Percentiles rank a stretch among this genome's conserved stretches.
Evolutionary conservation across 1,284 basidiomycete genomes (phyloP).

Genomic region (Sporisorium scitamineum): DNA sequence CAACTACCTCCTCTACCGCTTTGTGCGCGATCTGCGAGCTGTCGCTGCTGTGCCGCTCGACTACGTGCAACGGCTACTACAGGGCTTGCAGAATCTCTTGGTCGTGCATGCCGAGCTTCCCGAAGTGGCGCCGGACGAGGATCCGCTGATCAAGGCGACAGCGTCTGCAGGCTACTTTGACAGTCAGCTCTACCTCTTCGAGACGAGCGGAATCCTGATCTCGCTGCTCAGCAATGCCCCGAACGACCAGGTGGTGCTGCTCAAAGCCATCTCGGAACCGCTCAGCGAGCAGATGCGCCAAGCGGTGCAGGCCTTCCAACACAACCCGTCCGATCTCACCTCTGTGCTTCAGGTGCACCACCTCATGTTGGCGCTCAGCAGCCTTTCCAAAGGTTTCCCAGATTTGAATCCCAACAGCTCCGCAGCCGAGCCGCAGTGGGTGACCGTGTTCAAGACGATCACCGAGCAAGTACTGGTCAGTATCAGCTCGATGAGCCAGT

Average conservation of each 20-base stretch:
- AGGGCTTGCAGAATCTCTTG: conserved; percentile 71
- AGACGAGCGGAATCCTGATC: conserved; percentile 87
- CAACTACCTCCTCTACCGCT: conserved; percentile 93
- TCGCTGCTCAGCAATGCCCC: conserved; percentile 78
- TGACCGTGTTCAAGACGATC: conserved; percentile 85
- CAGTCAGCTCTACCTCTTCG: conserved; percentile 94
- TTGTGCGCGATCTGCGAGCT: conserved; percentile 81
- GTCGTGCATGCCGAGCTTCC: conserved; percentile 71
- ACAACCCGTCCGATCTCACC: conserved; percentile 73
- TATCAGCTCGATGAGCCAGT: conserved; percentile 86
- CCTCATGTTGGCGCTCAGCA: conserved; percentile 92
- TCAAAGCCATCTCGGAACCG: conserved; percentile 80
- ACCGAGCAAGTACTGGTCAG: conserved; percentile 90
- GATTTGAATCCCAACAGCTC: conserved; percentile 62
- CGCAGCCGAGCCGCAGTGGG: conserved; percentile 79
- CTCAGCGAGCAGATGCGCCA: conserved; percentile 81
- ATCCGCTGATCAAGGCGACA: conserved; percentile 80
- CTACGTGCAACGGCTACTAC: conserved; percentile 73
- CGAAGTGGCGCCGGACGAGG: conserved; percentile 74
- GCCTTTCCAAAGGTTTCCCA: conserved; percentile 96
- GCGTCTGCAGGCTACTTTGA: conserved; percentile 82
- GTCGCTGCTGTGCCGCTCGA: conserved; percentile 82
- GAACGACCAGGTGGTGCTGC: conserved; percentile 78
- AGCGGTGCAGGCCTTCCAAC: conserved; percentile 74
- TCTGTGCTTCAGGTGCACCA: conserved; percentile 93